These are phyloP conservation scores for Trichoderma sp. DNA, from an alignment of 2,329 filamentous ascomycete genomes.

Conservation along the genomic window DNA sequence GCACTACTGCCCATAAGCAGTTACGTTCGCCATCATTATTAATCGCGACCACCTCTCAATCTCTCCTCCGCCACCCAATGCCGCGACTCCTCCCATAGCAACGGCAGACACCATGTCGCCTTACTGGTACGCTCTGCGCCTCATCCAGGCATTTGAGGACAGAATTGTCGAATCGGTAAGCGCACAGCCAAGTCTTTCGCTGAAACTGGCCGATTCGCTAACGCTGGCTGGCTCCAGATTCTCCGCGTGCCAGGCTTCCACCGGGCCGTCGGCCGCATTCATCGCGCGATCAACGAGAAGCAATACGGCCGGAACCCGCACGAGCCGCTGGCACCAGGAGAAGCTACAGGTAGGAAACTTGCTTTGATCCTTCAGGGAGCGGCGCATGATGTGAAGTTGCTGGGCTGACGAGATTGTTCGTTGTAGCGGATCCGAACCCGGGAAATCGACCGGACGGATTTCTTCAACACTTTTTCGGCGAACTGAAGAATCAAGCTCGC, in stretches of 20 bases:
- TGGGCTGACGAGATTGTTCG: background rate
- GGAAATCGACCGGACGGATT: constrained; percentile 41
- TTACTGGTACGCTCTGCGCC: constrained; percentile 41
- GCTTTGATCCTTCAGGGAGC: background rate
- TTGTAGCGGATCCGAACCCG: constrained; percentile 41
- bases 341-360: constrained; percentile 53
- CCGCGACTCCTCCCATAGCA: background rate
- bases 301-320: constrained; percentile 54
- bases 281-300: constrained; percentile 53
- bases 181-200: background rate
- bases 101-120: constrained; percentile 37
- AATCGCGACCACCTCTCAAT: background rate
- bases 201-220: constrained; percentile 11
- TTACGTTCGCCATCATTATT: background rate
- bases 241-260: constrained; percentile 57
- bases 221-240: constrained; percentile 43
- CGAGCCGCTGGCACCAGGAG: constrained; percentile 55
- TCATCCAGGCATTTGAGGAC: constrained; percentile 44
- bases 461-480: constrained; percentile 53
- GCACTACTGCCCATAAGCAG: background rate
- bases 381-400: background rate
- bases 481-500: constrained; percentile 55
- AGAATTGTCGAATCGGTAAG: constrained; percentile 35
- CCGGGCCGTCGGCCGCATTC: constrained; percentile 56
- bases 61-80: constrained; percentile 1